Percentiles rank a stretch among this genome's conserved stretches.
phyloP scores from a whole-genome alignment of 371 early-diverging fungal species.

The Fennellomyces sp. region DNA sequence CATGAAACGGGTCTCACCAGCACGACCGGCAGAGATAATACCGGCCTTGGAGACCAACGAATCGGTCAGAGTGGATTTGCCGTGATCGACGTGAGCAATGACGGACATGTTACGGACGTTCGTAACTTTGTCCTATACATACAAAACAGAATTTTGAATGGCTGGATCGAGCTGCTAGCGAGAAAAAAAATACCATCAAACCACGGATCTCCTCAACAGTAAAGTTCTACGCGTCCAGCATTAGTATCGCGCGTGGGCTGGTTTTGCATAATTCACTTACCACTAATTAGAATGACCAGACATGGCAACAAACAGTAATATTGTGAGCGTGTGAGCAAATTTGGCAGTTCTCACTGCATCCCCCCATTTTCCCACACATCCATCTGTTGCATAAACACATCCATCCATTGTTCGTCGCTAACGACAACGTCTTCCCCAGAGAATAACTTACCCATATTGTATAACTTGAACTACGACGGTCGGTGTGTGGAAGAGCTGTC shows the following conservation, averaged over 20 bases:
- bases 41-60: conserved; percentile 98
- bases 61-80: conserved; percentile 95
- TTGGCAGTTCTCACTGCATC: background rate
- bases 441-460: conserved; percentile 1
- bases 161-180: too few species aligned
- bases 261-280: background rate
- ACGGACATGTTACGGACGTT: conserved; percentile 99
- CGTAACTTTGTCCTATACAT: conserved; percentile 28
- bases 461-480: too few species aligned
- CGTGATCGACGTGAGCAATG: conserved; percentile 98
- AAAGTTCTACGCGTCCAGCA: conserved; percentile 9
- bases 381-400: background rate
- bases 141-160: background rate
- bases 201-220: conserved; percentile 23
- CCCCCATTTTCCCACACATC: background rate
- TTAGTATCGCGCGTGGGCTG: background rate
- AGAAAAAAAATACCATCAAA: conserved; percentile 22
- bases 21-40: conserved; percentile 94
- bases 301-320: background rate
- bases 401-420: background rate
- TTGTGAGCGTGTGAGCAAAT: background rate
- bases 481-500: too few species aligned
- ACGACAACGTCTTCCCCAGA: background rate
- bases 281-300: background rate
- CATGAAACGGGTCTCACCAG: conserved; percentile 96